phyloP scores from a whole-genome alignment of 441 rosid genomes.

The Adansonia rubrostipa region DNA sequence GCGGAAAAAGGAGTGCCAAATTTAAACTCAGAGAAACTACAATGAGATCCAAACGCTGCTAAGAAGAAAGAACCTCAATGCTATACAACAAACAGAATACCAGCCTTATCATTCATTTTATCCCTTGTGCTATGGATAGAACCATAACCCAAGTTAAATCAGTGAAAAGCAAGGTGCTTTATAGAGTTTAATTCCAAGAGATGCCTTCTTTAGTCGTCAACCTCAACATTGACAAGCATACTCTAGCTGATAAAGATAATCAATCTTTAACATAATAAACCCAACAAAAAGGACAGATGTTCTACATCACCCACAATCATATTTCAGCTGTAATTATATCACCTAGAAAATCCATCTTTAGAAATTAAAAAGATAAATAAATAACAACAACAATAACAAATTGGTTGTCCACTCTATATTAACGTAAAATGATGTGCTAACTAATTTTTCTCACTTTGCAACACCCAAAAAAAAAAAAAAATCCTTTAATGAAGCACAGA shows the following conservation, averaged over 20 bases:
- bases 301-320: neutral
- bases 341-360: neutral
- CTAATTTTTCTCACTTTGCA: neutral
- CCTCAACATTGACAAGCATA: neutral
- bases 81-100: neutral
- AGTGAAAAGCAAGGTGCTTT: neutral
- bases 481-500: neutral
- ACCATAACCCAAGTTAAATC: neutral
- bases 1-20: conserved; percentile 5
- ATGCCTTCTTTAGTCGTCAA: neutral
- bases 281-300: neutral
- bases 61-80: neutral
- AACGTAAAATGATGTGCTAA: neutral
- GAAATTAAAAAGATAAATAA: neutral
- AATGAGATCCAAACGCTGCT: neutral
- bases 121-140: neutral
- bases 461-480: neutral
- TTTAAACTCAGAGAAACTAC: neutral
- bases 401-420: neutral
- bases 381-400: neutral
- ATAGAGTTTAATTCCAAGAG: no score
- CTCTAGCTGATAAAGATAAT: neutral
- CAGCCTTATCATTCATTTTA: neutral
- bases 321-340: neutral
- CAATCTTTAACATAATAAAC: neutral